Conservation (phyloP, 2,329 filamentous ascomycete genomes). For the Epichloe amarillans region DNA sequence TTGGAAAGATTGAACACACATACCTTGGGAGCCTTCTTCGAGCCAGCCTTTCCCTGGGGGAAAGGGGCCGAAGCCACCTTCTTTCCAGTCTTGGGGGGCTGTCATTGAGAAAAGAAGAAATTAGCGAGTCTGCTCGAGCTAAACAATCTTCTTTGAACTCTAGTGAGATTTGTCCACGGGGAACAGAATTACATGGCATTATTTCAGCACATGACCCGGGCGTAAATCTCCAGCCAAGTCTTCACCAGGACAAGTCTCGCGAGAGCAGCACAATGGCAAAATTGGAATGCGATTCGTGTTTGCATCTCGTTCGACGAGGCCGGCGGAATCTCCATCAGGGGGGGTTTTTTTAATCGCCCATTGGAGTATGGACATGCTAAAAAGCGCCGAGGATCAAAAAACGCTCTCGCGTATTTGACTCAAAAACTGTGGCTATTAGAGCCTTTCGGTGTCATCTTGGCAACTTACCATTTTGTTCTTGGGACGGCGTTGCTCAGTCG, state of each 20-base stretch:
- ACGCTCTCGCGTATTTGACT: constrained; percentile 21
- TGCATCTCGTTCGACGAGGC: constrained; percentile 9
- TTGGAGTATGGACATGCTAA: not conserved
- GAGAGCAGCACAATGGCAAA: not conserved
- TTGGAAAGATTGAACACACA: constrained; percentile 24
- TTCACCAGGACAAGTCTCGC: constrained; percentile 29
- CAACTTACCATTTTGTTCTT: constrained; percentile 30
- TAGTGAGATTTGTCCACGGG: constrained; percentile 50
- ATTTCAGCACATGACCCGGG: constrained; percentile 34
- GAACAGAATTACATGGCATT: constrained; percentile 29
- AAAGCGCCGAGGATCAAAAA: constrained; percentile 19
- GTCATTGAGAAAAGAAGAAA: constrained; percentile 99
- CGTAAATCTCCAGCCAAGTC: constrained; percentile 51
- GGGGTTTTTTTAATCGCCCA: not conserved
- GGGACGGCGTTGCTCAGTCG: constrained; percentile 22
- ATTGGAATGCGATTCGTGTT: not conserved
- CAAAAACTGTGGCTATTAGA: constrained; percentile 27
- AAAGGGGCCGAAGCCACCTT: constrained; percentile 96
- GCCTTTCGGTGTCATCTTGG: constrained; percentile 16
- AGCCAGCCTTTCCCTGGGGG: constrained; percentile 79
- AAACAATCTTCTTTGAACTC: constrained; percentile 79
- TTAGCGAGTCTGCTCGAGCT: constrained; percentile 75
- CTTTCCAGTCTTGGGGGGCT: constrained; percentile 98
- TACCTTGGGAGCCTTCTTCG: constrained; percentile 96
- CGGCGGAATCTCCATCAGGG: constrained; percentile 23